Evolutionary conservation across 176 grass and related monocot genomes (phyloP).

Genomic region (Dendrocalamus sinicus): DNA sequence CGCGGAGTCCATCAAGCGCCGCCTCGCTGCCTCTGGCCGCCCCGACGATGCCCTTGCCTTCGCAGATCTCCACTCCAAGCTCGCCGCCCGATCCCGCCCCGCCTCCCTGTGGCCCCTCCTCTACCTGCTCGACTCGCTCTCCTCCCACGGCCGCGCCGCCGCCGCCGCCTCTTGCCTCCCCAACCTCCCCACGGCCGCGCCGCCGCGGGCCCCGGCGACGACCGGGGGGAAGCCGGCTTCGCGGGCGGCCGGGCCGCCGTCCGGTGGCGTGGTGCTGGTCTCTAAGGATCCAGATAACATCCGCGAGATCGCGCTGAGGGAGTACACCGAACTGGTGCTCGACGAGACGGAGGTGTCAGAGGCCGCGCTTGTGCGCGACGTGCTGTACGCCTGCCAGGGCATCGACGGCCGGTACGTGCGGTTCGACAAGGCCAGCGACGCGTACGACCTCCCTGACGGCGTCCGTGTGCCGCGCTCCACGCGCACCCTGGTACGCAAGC

Average conservation of each 20-base stretch:
- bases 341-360: constrained; percentile 86
- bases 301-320: constrained; percentile 83
- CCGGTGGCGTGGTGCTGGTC: constrained; percentile 72
- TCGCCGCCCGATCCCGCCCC: constrained; percentile 65
- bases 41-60: constrained; percentile 79
- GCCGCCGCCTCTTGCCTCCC: constrained; percentile 46
- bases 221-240: background rate
- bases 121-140: constrained; percentile 91
- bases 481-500: constrained; percentile 78
- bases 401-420: constrained; percentile 86
- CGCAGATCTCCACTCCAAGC: constrained; percentile 91
- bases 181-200: constrained; percentile 39
- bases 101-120: constrained; percentile 86
- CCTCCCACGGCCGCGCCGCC: constrained; percentile 54
- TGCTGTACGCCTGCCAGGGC: constrained; percentile 94
- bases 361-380: constrained; percentile 82
- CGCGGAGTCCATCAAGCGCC: constrained; percentile 88
- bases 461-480: constrained; percentile 83
- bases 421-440: constrained; percentile 60
- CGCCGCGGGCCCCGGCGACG: background rate
- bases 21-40: constrained; percentile 70
- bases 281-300: constrained; percentile 87
- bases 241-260: constrained; percentile 46
- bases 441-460: constrained; percentile 82
- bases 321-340: constrained; percentile 91